Evolutionary conservation across 345 rosid species (phyloP).

Genomic region (Boechera divaricarpa): DNA sequence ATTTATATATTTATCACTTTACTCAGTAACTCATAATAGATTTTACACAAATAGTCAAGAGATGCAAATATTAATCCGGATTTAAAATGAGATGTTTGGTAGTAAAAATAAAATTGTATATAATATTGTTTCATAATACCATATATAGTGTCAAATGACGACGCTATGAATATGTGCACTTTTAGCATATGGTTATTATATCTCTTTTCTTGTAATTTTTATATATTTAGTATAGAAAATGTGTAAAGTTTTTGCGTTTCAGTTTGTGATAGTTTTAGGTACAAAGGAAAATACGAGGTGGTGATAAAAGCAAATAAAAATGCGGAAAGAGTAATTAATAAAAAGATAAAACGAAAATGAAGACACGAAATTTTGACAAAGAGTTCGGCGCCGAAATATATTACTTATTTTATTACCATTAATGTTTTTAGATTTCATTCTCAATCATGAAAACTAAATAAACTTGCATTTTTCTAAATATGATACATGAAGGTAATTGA

Average conservation of each 20-base stretch:
- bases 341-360: not conserved
- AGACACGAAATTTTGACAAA: not conserved
- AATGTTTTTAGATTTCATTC: not conserved
- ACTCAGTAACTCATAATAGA: not conserved
- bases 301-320: not conserved
- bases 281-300: not conserved
- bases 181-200: not conserved
- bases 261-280: not conserved
- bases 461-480: not conserved
- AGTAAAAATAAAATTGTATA: not conserved
- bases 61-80: not conserved
- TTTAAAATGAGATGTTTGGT: not conserved
- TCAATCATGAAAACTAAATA: not conserved
- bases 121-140: not conserved
- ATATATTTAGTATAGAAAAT: not conserved
- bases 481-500: not conserved
- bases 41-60: too few relatives aligned
- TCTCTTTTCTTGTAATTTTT: not conserved
- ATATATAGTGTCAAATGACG: not conserved
- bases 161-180: not conserved
- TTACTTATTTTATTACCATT: too few relatives aligned
- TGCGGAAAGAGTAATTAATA: not conserved
- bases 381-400: constrained; percentile 20
- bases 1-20: too few relatives aligned
- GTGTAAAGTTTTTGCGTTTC: not conserved